phyloP scores from a whole-genome alignment of 2,329 filamentous ascomycete genomes.

The Fusarium brachygibbosum region DNA sequence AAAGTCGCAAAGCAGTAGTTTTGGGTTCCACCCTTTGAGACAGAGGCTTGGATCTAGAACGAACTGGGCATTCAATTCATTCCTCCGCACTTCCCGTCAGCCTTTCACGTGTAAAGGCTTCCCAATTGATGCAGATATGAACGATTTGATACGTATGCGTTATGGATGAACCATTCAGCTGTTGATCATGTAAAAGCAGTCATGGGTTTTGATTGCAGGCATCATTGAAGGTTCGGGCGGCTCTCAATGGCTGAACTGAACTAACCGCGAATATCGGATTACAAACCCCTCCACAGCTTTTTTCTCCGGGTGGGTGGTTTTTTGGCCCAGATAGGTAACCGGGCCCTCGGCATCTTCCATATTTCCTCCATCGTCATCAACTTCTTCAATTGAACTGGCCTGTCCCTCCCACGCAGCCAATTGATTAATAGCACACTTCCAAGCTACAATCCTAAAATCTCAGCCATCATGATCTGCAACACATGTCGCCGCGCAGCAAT shows the following conservation, averaged over 20 bases:
- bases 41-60: slow-evolving; percentile 16
- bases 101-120: background rate
- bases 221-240: background rate
- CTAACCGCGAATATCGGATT: slow-evolving; percentile 40
- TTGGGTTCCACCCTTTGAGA: slow-evolving; percentile 19
- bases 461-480: slow-evolving; percentile 44
- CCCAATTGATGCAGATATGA: background rate
- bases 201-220: background rate
- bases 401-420: slow-evolving; percentile 9
- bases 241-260: background rate
- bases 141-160: background rate
- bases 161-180: background rate
- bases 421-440: slow-evolving; percentile 14
- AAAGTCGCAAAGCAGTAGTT: background rate
- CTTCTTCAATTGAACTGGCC: background rate
- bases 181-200: background rate
- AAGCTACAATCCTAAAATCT: background rate
- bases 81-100: background rate
- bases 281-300: slow-evolving; percentile 45
- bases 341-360: slow-evolving; percentile 21
- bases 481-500: slow-evolving; percentile 47
- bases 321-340: slow-evolving; percentile 28
- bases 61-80: slow-evolving; percentile 3
- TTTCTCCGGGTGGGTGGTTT: slow-evolving; percentile 5
- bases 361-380: slow-evolving; percentile 25